Base-by-base conservation (phyloP, 345 rosid genomes). In the Alliaria petiolata region DNA sequence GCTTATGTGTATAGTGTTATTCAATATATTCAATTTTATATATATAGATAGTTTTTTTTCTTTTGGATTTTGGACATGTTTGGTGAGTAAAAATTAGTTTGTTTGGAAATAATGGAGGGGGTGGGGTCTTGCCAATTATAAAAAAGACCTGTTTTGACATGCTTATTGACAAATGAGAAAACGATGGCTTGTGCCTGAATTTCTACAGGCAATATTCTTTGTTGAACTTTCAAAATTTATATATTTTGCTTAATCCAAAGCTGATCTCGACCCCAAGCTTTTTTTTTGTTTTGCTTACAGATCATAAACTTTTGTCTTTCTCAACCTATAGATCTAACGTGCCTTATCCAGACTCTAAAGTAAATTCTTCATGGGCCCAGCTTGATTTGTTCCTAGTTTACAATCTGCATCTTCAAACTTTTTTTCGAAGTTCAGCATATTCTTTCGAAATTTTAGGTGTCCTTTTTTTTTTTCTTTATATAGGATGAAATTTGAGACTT, bases 41-140 rank as follows among this genome's bases (percentile, higher is more conserved):
- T 43, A 31, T 66, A 0, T 2, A 25, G 12, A 34, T 25, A 54
- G 20, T 49, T n/a, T n/a, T n/a, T n/a, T 35, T 16, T 61, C 8
- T 67, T 12, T 43, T 59, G 47, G 20, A 16, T 43, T 26, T 68
- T 45, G 47, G 51, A 55, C 40, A 62, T 56, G 52, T 45, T 76
- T 54, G 60, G 79, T 62, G 71, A 22, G 22, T 69, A 55, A 61
- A n/a, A 76, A 39, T 22, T 63, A 62, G 71, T 55, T 58, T 50
- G 65, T 76, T 22, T 53, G 39, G 75, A 51, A 63, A 44, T 40
- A 74, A 70, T 67, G 30, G 59, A 57, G 80, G 3, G 79, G 3
- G 79, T 71, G 83, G 81, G 87, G 84, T 74, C 79, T 74, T 13
- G 30, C 68, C 74, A 25, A 31, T 49, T 69, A 45, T 61, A 50